Percentiles rank a stretch among this genome's conserved stretches.
These are phyloP conservation scores for Plasmodium relictum DNA, from an alignment of 169 alveolate genomes.

Conservation along the genomic window DNA sequence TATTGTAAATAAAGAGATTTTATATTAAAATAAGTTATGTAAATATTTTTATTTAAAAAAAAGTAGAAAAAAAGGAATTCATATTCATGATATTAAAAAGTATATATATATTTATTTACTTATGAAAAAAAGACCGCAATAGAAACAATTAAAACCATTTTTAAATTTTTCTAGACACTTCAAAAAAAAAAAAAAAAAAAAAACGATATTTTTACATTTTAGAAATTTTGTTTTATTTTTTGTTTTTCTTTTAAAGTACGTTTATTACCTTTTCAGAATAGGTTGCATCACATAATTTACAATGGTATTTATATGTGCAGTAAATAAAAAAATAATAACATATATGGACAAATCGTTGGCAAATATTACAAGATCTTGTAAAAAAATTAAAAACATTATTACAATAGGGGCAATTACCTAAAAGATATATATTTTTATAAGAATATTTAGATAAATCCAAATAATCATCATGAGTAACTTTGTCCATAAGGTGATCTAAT, in stretches of 20 bases:
- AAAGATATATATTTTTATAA: conserved; percentile 36
- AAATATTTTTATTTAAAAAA: no score
- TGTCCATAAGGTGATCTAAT: conserved; percentile 16
- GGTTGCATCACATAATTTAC: conserved; percentile 74
- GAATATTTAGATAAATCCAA: conserved; percentile 31
- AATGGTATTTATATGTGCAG: conserved; percentile 69
- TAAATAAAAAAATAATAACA: conserved; percentile 53
- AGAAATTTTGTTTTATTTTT: no score
- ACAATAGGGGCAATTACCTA: conserved; percentile 75
- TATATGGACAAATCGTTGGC: conserved; percentile 35
- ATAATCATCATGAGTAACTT: conserved; percentile 37
- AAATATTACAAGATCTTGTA: conserved; percentile 30
- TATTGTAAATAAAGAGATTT: no score
- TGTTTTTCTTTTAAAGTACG: no score
- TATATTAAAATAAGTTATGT: no score
- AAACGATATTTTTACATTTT: background rate
- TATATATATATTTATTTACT: background rate
- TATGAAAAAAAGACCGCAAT: conserved; percentile 67
- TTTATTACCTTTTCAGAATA: conserved; percentile 70
- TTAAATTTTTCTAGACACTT: conserved; percentile 57
- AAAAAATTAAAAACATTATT: conserved; percentile 22
- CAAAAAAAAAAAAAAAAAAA: conserved; percentile 20
- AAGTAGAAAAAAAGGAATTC: background rate
- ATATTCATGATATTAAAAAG: no score
- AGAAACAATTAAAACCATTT: conserved; percentile 66